A percentile compares a stretch with the other conserved stretches of the same genome.
phyloP scores from a whole-genome alignment of 495 filamentous ascomycete genomes.

The Penicillium robsamsonii region DNA sequence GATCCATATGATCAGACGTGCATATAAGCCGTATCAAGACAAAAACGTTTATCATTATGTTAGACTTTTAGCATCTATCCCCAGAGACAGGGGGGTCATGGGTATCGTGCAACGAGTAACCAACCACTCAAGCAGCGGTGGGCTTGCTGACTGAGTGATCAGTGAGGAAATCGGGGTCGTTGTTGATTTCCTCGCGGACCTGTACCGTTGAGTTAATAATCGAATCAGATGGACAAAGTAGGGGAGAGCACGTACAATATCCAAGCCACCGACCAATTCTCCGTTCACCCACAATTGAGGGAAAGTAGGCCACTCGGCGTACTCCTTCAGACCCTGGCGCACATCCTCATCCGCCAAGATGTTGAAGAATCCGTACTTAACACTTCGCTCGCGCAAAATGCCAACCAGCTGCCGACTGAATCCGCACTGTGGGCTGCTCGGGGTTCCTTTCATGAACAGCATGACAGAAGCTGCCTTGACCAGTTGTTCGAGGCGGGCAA shows the following conservation, averaged over 20 bases:
- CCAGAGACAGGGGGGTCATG: constrained; percentile 14
- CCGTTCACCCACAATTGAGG: constrained; percentile 84
- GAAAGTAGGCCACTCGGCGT: constrained; percentile 95
- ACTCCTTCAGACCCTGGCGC: constrained; percentile 90
- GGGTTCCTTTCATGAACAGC: constrained; percentile 87
- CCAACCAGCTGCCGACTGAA: constrained; percentile 88
- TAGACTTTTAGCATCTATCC: constrained; percentile 18
- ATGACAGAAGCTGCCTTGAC: constrained; percentile 95
- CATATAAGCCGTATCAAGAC: constrained; percentile 11
- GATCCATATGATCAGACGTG: not conserved
- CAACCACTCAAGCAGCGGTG: constrained; percentile 9
- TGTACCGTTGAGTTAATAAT: constrained; percentile 44
- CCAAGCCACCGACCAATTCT: constrained; percentile 85
- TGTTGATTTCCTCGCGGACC: constrained; percentile 71
- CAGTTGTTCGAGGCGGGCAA: constrained; percentile 70
- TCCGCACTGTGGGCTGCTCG: constrained; percentile 86
- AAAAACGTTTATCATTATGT: constrained; percentile 26
- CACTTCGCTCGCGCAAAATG: constrained; percentile 78
- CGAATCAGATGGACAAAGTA: constrained; percentile 2
- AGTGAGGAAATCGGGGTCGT: constrained; percentile 74
- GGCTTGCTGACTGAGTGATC: constrained; percentile 55
- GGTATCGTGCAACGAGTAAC: constrained; percentile 24
- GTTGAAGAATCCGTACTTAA: constrained; percentile 99
- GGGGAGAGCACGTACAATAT: constrained; percentile 71
- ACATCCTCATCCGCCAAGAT: constrained; percentile 98